phyloP scores from a whole-genome alignment of 2,329 filamentous ascomycete genomes.

The Hortaea werneckii region DNA sequence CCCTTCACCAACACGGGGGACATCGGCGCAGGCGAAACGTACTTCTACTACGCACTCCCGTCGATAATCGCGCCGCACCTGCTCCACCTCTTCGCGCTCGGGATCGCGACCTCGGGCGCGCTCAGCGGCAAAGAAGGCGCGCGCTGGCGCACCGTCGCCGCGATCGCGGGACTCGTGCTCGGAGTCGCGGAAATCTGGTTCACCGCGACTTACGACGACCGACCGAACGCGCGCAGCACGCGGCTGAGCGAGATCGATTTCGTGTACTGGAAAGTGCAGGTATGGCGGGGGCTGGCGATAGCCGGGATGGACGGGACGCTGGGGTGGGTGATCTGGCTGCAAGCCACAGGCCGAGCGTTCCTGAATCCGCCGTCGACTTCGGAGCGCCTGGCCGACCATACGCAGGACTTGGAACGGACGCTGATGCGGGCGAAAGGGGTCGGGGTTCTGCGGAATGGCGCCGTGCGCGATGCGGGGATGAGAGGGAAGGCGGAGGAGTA shows the following conservation, averaged over 20 bases:
- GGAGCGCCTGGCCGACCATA: conserved; percentile 54
- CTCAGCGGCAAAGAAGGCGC: conserved; percentile 54
- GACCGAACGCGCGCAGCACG: conserved; percentile 52
- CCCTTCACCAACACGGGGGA: conserved; percentile 54
- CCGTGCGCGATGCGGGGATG: conserved; percentile 61
- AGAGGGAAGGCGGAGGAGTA: conserved; percentile 58
- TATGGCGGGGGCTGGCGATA: conserved; percentile 54
- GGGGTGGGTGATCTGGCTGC: conserved; percentile 60
- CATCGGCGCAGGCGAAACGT: conserved; percentile 45
- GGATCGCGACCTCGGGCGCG: conserved; percentile 59
- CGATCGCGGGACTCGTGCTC: conserved; percentile 50
- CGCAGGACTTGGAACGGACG: conserved; percentile 47
- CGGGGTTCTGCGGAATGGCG: conserved; percentile 70
- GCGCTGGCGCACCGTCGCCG: conserved; percentile 62
- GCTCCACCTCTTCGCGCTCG: conserved; percentile 61
- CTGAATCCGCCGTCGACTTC: conserved; percentile 50
- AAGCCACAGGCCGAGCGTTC: conserved; percentile 71
- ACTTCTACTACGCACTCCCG: conserved; percentile 72
- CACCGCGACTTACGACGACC: conserved; percentile 55
- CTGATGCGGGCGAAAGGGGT: conserved; percentile 61
- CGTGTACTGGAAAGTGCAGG: conserved; percentile 60
- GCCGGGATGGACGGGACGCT: conserved; percentile 54
- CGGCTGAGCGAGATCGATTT: conserved; percentile 53
- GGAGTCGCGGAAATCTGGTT: conserved; percentile 57
- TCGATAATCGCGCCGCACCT: conserved; percentile 68